A percentile compares a stretch with the other conserved stretches of the same genome.
These are phyloP conservation scores for Porphyrellus sp. DNA, from an alignment of 1,284 basidiomycete species.

Conservation along the genomic window DNA sequence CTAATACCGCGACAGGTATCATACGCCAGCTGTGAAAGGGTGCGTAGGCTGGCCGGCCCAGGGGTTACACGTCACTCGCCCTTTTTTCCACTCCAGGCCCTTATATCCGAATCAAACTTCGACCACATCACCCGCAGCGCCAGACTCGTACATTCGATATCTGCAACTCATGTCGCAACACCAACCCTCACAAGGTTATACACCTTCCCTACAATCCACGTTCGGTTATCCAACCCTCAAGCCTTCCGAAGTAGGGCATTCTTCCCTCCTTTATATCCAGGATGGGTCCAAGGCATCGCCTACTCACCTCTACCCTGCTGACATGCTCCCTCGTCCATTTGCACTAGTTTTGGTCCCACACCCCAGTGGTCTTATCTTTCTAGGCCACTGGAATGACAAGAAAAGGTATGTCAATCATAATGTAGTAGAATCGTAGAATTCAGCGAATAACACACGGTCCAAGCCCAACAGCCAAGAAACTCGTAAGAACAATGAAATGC, in stretches of 20 bases:
- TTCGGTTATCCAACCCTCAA: conserved; percentile 38
- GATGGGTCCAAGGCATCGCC: conserved; percentile 32
- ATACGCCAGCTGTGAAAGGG: conserved; percentile 27
- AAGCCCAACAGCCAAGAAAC: too few species aligned
- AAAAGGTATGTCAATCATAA: too few species aligned
- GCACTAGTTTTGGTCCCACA: conserved; percentile 13
- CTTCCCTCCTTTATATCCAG: conserved; percentile 33
- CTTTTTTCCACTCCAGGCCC: conserved; percentile 24
- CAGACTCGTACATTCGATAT: conserved; percentile 44
- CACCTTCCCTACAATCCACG: conserved; percentile 56
- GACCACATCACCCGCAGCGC: conserved; percentile 48
- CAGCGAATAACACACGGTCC: too few species aligned
- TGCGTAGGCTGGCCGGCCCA: conserved; percentile 17
- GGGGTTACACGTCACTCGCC: conserved; percentile 8
- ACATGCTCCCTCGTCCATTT: conserved; percentile 35
- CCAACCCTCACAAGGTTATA: conserved; percentile 54
- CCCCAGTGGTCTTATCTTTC: too few species aligned
- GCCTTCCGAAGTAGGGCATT: conserved; percentile 33
- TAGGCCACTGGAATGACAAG: too few species aligned
- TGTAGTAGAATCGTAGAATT: too few species aligned
- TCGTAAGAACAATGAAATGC: too few species aligned
- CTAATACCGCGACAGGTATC: conserved; percentile 19
- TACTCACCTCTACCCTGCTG: conserved; percentile 32
- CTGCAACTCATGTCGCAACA: conserved; percentile 56
- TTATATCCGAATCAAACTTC: conserved; percentile 43